Evolutionary conservation across 2,329 filamentous ascomycete species (phyloP), one percentile per base, ranked within the genome.

Genomic region (Sclerotinia borealis): DNA sequence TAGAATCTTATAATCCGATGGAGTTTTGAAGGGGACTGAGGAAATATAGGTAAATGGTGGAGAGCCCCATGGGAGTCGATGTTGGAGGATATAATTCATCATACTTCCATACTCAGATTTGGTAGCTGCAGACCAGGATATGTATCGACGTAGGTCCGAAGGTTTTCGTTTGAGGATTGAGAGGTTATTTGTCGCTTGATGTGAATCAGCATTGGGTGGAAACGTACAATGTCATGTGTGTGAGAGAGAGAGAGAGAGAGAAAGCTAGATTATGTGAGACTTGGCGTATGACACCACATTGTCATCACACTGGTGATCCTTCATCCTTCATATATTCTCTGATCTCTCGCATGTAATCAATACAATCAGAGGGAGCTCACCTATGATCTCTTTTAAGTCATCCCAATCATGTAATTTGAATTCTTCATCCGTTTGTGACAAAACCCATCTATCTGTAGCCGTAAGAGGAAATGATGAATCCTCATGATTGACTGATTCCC

Each of bases 111-210:
- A 91, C 69, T 88, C 77, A 64, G 82, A 81, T 69, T 89, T 88
- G 58, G 89, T 85, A 64, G 86, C 80, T 54, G 84, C 79, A 17
- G 88, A 91, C 83, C 89, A 96, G 72, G 87, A 79, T 70, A 93
- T 87, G 73, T 97, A 97, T 47, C 83, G 83, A 60, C 89, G 83
- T 65, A 96, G 79, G 70, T 96, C 89, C 31, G 89, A 92, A 1
- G 93, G 92, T 64, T 87, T 85, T 43, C 93, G 84, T 73, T 91
- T 91, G 69, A 97, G 88, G 29, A 83, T 80, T 66, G 89, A 85
- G 65, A 97, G 86, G 41, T 88, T 77, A 72, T 87, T 87, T 59
- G 74, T 77, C 59, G 76, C 79, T 85, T 43, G 22, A 31, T 47
- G 52, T 27, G 41, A 29, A 36, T 43, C 36, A 58, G 29, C 52